Conservation (phyloP, 2,329 filamentous ascomycete species). For the Pyrenochaeta sp. region DNA sequence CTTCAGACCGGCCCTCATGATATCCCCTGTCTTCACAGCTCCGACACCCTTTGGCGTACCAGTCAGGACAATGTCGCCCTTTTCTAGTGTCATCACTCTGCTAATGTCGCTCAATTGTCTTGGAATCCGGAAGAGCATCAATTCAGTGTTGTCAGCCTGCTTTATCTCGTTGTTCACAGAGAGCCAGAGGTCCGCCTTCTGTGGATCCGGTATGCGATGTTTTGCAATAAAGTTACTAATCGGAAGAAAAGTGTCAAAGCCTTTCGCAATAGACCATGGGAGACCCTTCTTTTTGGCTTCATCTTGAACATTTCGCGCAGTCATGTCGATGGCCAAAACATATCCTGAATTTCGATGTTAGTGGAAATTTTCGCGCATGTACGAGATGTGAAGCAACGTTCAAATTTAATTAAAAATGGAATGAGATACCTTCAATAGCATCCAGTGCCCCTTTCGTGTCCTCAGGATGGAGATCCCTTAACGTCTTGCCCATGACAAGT, state of each 20-base stretch:
- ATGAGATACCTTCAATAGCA: conserved; percentile 74
- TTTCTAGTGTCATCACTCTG: conserved; percentile 90
- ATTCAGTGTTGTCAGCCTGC: conserved; percentile 87
- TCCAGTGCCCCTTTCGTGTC: conserved; percentile 80
- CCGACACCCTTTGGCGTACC: conserved; percentile 97
- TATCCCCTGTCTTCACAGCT: conserved; percentile 81
- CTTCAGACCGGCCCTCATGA: conserved; percentile 83
- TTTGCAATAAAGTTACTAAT: conserved; percentile 84
- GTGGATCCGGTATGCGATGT: conserved; percentile 81
- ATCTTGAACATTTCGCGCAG: conserved; percentile 91
- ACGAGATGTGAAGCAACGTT: background rate
- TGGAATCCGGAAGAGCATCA: conserved; percentile 94
- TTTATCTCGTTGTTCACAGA: conserved; percentile 79
- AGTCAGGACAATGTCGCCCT: conserved; percentile 93
- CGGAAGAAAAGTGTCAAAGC: conserved; percentile 96
- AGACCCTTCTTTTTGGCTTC: conserved; percentile 97
- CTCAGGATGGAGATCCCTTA: conserved; percentile 77
- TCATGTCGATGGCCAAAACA: conserved; percentile 95
- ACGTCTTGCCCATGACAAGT: conserved; percentile 81
- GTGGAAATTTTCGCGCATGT: background rate
- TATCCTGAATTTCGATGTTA: conserved; percentile 67
- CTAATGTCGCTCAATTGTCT: conserved; percentile 90
- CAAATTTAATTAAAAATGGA: background rate
- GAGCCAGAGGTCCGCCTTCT: conserved; percentile 86
- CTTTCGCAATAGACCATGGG: conserved; percentile 95